Percentiles rank a stretch among this genome's conserved stretches.
Evolutionary conservation across 805 yeast species (phyloP).

Genomic region (Clavispora asparagi): DNA sequence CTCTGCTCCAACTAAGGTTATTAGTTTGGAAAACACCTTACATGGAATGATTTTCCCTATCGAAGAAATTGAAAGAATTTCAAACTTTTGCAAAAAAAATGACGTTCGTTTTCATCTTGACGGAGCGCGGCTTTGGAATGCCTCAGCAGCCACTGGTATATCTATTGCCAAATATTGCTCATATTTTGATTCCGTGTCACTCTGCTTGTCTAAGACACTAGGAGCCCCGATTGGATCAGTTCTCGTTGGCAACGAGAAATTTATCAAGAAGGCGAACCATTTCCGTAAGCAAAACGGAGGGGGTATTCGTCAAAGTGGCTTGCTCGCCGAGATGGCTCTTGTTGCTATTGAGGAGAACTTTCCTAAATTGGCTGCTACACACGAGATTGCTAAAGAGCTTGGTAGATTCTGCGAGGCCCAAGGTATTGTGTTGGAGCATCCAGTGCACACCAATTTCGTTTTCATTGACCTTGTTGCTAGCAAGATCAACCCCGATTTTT

Average conservation of each 20-base stretch:
- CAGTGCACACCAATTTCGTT: conserved; percentile 39
- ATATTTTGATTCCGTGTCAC: conserved; percentile 37
- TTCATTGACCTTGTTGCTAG: conserved; percentile 31
- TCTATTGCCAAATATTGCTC: conserved; percentile 35
- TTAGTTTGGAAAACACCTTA: conserved; percentile 39
- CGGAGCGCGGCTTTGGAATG: conserved; percentile 44
- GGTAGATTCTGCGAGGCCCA: conserved; percentile 25
- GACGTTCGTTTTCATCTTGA: conserved; percentile 36
- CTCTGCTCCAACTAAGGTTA: conserved; percentile 40
- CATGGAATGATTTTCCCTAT: conserved; percentile 39
- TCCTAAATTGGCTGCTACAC: conserved; percentile 26
- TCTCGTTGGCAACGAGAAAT: conserved; percentile 27
- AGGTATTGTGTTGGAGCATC: conserved; percentile 29
- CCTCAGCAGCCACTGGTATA: conserved; percentile 35
- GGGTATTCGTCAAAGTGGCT: conserved; percentile 40
- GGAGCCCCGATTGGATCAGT: conserved; percentile 44
- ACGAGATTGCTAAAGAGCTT: conserved; percentile 30
- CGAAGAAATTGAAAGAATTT: conserved; percentile 33
- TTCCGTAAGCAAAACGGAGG: conserved; percentile 42
- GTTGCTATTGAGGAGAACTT: conserved; percentile 38
- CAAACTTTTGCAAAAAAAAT: conserved; percentile 28
- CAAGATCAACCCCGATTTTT: conserved; percentile 23
- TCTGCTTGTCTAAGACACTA: conserved; percentile 37
- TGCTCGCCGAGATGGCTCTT: conserved; percentile 37
- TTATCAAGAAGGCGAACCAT: conserved; percentile 39